phyloP scores from a whole-genome alignment of 208 protist species.

The Leishmania mexicana region DNA sequence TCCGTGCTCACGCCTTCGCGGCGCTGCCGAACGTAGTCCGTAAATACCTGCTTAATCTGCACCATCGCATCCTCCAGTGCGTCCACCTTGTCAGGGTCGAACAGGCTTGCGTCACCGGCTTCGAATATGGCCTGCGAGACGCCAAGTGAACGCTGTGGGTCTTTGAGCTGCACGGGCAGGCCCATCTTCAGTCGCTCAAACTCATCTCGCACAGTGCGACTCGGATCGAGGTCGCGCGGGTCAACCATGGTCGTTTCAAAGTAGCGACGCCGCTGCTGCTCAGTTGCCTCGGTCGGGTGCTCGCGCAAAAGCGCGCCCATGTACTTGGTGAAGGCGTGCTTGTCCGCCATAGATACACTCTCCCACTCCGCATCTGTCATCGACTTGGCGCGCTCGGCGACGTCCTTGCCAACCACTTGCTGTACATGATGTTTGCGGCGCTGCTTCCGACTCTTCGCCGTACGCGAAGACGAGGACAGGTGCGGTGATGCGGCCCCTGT shows the following conservation, averaged over 20 bases:
- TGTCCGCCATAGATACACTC: conserved; percentile 70
- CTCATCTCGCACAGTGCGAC: conserved; percentile 58
- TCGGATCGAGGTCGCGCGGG: conserved; percentile 62
- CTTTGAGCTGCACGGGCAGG: conserved; percentile 74
- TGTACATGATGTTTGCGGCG: conserved; percentile 39
- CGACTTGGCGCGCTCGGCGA: conserved; percentile 66
- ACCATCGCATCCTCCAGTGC: conserved; percentile 81
- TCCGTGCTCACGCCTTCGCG: conserved; percentile 80
- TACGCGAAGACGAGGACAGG: background rate
- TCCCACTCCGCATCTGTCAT: conserved; percentile 88
- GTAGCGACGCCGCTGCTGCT: conserved; percentile 88
- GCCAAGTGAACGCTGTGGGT: conserved; percentile 66
- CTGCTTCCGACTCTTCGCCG: conserved; percentile 43
- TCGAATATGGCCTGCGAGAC: conserved; percentile 85
- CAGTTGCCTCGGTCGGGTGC: conserved; percentile 67
- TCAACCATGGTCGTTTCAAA: conserved; percentile 87
- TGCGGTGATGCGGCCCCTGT: conserved; percentile 1
- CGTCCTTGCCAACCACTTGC: conserved; percentile 36
- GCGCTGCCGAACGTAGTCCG: conserved; percentile 83
- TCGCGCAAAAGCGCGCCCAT: conserved; percentile 60
- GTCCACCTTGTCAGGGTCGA: conserved; percentile 72
- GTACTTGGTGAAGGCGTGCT: conserved; percentile 82
- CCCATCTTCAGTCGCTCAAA: conserved; percentile 85
- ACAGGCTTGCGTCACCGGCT: conserved; percentile 63
- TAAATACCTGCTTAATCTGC: conserved; percentile 85